Percentiles rank a stretch among this genome's conserved stretches.
Conservation (phyloP, 768 basidiomycete species). For the Galerina sulciceps region DNA sequence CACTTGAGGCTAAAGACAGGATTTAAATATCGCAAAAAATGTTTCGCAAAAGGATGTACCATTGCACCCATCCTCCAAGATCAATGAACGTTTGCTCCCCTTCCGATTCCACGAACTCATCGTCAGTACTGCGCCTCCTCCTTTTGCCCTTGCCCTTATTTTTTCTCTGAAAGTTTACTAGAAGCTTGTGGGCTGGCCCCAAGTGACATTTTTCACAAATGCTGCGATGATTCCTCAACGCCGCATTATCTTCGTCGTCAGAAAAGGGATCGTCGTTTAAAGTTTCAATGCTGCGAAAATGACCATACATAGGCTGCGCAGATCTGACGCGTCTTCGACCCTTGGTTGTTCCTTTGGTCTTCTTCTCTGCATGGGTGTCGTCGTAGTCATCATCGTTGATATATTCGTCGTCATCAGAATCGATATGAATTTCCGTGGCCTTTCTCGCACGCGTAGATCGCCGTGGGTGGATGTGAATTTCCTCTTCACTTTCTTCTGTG, state of each 20-base stretch:
- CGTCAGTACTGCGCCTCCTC: conserved; percentile 41
- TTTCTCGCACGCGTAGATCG: conserved; percentile 55
- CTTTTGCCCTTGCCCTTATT: conserved; percentile 45
- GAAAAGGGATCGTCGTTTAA: conserved; percentile 52
- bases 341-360: conserved; percentile 21
- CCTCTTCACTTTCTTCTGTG: conserved; percentile 23
- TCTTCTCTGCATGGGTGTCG: conserved; percentile 1
- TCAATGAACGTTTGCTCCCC: conserved; percentile 54
- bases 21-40: conserved; percentile 5
- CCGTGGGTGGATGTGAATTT: conserved; percentile 23
- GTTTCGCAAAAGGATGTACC: conserved; percentile 45
- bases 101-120: conserved; percentile 56
- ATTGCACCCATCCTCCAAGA: conserved; percentile 85
- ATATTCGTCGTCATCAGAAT: conserved; percentile 27
- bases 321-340: conserved; percentile 25
- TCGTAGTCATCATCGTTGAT: conserved; percentile 14
- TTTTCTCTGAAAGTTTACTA: conserved; percentile 43
- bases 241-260: conserved; percentile 55
- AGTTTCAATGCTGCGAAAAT: conserved; percentile 44
- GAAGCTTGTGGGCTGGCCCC: conserved; percentile 57
- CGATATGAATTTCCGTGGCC: conserved; percentile 38
- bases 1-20: conserved; percentile 66
- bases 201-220: conserved; percentile 76
- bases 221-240: conserved; percentile 61
- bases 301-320: conserved; percentile 42